Base-by-base conservation (phyloP, 768 basidiomycete genomes). In the Lactifluus pinguis region DNA sequence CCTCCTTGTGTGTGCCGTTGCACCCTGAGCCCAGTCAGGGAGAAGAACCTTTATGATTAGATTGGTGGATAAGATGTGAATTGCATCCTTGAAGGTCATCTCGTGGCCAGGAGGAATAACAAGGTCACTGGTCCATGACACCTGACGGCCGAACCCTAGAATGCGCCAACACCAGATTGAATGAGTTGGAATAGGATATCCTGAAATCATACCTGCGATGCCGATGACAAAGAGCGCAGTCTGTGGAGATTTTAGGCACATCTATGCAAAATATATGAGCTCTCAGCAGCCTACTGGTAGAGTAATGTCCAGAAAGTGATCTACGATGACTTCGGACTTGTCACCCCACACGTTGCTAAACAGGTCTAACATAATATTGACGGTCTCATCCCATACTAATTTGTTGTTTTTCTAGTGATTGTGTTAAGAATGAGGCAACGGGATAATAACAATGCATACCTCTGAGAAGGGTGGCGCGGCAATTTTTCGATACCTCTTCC, bases 391-490 rank as follows among this genome's bases (percentile, higher is more conserved):
- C 73, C 73, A 76, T 3, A 76, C 76, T 9, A 76, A 69, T 47
- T 66, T 68, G 61, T 75, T 75, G 60, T 76, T 76, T 44, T 66
- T 63, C 73, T 73, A 44, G 11, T 2, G 2, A 14, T 21, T 25
- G 34, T 3, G 15, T 57, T 49, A 21, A 49, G 48, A 14, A 13
- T 15, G 41, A 21, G 32, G 15, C 11, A 10, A 52, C n/a, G 14
- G 29, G 29, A 3, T 9, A 9, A 32, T 6, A 11, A 3, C 8
- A 4, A 1, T 19, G 17, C 71, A 48, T 57, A 83, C 83, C 69
- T 85, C 83, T 6, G 82, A 81, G 68, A 86, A 87, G 0, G 83
- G 79, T n/a, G 84, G 83, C 1, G 82, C 82, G 15, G 79, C 73
- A 45, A 87, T 78, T 68, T 81, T 83, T 49, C 84, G 72, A 63